phyloP scores from a whole-genome alignment of 306 rosid genomes.

The Leucaena leucocephala region DNA sequence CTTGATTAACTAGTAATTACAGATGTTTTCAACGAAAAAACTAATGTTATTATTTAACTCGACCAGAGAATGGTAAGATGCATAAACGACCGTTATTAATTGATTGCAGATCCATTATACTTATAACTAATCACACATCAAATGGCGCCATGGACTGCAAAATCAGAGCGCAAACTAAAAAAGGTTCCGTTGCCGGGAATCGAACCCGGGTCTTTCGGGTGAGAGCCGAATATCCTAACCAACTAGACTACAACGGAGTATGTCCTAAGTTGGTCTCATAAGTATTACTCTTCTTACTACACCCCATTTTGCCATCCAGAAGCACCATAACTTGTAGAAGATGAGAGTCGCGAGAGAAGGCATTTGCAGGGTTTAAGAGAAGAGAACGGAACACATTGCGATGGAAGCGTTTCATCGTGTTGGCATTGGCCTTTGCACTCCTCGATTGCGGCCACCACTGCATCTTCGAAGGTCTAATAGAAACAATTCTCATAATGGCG shows the following conservation, averaged over 20 bases:
- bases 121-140: too few relatives aligned
- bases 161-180: background rate
- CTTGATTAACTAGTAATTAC: too few relatives aligned
- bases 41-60: too few relatives aligned
- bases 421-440: slow-evolving; percentile 17
- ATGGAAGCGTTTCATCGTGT: background rate
- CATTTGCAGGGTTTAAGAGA: background rate
- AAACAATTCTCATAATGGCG: slow-evolving; percentile 27
- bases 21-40: too few relatives aligned
- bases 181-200: slow-evolving; percentile 58
- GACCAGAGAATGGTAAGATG: too few relatives aligned
- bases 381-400: background rate
- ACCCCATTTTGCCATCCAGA: background rate
- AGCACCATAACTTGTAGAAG: background rate
- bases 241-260: slow-evolving; percentile 56
- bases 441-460: slow-evolving; percentile 29
- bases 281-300: too few relatives aligned
- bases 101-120: too few relatives aligned
- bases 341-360: background rate
- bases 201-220: slow-evolving; percentile 57
- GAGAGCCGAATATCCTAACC: slow-evolving; percentile 59
- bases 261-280: too few relatives aligned
- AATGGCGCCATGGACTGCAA: too few relatives aligned
- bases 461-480: slow-evolving; percentile 36
- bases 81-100: too few relatives aligned